These are phyloP conservation scores for Backusella parvicylindrica DNA, from an alignment of 192 early-diverging fungal genomes.

Conservation along the genomic window DNA sequence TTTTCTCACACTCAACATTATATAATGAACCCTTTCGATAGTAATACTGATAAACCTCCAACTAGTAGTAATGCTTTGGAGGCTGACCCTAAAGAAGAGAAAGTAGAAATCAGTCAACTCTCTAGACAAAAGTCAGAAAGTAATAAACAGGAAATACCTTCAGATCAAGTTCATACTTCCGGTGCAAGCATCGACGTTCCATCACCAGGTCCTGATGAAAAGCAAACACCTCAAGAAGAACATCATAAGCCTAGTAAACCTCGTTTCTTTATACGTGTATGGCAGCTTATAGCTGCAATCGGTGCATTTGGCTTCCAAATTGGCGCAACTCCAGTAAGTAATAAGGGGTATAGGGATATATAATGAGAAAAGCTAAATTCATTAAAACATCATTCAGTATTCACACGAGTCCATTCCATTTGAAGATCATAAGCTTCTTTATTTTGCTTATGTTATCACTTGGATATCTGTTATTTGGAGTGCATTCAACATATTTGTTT, in stretches of 20 bases:
- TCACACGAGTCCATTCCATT: neutral
- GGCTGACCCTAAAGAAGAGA: neutral
- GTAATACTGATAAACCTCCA: neutral
- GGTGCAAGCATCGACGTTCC: neutral
- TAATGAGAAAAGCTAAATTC: neutral
- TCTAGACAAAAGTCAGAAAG: neutral
- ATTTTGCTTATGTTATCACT: neutral
- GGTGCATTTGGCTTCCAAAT: conserved; percentile 33
- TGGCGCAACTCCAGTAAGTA: conserved; percentile 33
- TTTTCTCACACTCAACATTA: neutral
- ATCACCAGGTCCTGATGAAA: neutral
- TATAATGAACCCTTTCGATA: neutral
- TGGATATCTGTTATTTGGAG: neutral
- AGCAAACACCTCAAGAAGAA: neutral
- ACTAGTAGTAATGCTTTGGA: neutral
- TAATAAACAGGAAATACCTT: conserved; percentile 1
- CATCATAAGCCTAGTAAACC: conserved; percentile 16
- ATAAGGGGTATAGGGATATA: neutral
- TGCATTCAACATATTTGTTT: conserved; percentile 7
- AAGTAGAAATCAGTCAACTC: neutral
- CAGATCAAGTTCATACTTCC: neutral
- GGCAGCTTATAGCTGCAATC: conserved; percentile 28
- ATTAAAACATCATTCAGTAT: neutral
- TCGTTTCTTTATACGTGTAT: conserved; percentile 21
- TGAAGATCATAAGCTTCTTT: neutral